phyloP scores from a whole-genome alignment of 1,139 yeast genomes.

The Zygoascus meyerae region DNA sequence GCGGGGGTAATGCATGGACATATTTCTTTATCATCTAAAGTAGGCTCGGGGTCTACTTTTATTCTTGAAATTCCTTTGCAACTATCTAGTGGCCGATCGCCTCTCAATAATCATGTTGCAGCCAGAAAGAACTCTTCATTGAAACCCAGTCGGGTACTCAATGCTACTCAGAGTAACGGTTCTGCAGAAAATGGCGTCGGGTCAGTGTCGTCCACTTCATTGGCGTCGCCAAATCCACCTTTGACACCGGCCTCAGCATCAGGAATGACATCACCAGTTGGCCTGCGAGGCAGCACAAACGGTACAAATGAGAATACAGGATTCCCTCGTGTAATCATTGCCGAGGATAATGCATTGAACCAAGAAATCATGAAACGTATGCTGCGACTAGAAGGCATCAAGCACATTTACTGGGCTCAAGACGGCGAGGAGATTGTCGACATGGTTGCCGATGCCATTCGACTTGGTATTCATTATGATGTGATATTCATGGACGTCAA shows the following conservation, averaged over 20 bases:
- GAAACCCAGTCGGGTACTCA: neutral
- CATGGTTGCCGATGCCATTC: constrained; percentile 48
- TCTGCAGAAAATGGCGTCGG: neutral
- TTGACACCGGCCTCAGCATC: neutral
- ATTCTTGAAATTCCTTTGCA: constrained; percentile 67
- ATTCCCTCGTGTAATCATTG: constrained; percentile 59
- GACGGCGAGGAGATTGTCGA: constrained; percentile 89
- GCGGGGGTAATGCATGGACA: constrained; percentile 73
- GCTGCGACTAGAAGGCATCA: constrained; percentile 74
- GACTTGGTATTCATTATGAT: constrained; percentile 44
- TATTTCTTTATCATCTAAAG: constrained; percentile 58
- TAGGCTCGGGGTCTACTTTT: constrained; percentile 77
- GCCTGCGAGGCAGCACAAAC: neutral
- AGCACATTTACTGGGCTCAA: constrained; percentile 65
- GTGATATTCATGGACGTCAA: constrained; percentile 93
- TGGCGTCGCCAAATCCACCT: constrained; percentile 1
- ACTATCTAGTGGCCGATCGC: neutral
- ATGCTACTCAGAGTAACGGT: neutral
- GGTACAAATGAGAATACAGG: neutral
- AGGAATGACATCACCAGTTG: too few species aligned
- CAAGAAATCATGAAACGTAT: constrained; percentile 86
- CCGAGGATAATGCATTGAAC: constrained; percentile 88
- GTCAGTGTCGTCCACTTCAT: constrained; percentile 1
- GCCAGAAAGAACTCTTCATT: neutral
- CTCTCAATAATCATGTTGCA: neutral